Evolutionary conservation across 768 basidiomycete species (phyloP).

Genomic region (Pleurotus sapidus): DNA sequence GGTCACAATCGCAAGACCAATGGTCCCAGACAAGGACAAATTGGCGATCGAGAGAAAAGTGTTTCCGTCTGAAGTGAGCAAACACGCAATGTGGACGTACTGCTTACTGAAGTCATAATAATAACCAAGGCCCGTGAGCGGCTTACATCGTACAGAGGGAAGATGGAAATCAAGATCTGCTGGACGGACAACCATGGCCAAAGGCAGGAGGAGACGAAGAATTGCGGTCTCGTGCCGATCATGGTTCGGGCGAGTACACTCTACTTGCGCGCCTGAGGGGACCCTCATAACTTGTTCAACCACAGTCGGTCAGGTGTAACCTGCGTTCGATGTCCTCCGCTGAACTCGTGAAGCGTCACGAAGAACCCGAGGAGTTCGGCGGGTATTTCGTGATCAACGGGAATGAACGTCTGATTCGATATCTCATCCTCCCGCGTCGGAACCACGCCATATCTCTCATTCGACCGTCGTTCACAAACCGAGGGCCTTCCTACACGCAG

Average conservation of each 20-base stretch:
- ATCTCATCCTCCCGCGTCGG: slow-evolving; percentile 92
- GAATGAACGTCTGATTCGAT: slow-evolving; percentile 97
- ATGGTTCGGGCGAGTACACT: slow-evolving; percentile 84
- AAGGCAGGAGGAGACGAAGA: slow-evolving; percentile 67
- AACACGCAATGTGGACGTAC: background rate
- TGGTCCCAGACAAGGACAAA: slow-evolving; percentile 82
- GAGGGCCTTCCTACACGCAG: slow-evolving; percentile 92
- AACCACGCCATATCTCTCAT: slow-evolving; percentile 93
- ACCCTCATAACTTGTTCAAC: too few relatives aligned
- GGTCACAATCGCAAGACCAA: slow-evolving; percentile 78
- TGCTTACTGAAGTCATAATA: slow-evolving; percentile 23
- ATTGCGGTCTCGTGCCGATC: slow-evolving; percentile 91
- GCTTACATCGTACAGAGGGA: slow-evolving; percentile 86
- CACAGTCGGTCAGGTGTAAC: slow-evolving; percentile 88
- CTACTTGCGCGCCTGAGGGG: background rate
- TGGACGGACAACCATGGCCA: slow-evolving; percentile 72
- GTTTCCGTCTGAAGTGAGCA: slow-evolving; percentile 82
- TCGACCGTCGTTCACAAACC: slow-evolving; percentile 87
- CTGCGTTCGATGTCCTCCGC: slow-evolving; percentile 81
- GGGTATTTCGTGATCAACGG: slow-evolving; percentile 99
- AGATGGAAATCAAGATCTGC: slow-evolving; percentile 82
- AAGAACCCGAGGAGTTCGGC: slow-evolving; percentile 98
- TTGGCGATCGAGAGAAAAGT: slow-evolving; percentile 71
- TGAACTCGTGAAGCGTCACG: slow-evolving; percentile 84
- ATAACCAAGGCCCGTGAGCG: slow-evolving; percentile 75